Conservation (phyloP, 2,329 filamentous ascomycete species). For the Teratosphaeria nubilosa region DNA sequence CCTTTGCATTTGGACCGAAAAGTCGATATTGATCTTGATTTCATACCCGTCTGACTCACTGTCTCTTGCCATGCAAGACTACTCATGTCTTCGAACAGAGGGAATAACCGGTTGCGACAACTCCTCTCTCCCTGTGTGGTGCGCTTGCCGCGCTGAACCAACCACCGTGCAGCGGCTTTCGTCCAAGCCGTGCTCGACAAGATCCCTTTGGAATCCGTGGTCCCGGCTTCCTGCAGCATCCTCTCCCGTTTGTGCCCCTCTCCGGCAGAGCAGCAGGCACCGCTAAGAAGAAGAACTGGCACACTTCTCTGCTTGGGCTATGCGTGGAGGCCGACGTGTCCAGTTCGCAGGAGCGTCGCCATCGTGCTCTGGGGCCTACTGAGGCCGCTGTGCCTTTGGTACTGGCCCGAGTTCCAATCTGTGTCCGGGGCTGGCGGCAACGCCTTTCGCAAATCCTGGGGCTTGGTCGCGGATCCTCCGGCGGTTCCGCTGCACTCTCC, state of each 20-base stretch:
- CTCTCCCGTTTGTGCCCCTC: background rate
- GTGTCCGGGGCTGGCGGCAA: no score
- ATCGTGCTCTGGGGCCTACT: no score
- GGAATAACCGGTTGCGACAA: background rate
- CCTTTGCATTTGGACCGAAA: background rate
- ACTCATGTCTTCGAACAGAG: background rate
- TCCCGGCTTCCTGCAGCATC: background rate
- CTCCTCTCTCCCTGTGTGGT: background rate
- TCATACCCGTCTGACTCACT: background rate
- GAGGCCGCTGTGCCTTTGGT: no score
- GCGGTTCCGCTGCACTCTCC: no score
- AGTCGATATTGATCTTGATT: background rate
- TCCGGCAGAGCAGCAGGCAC: no score
- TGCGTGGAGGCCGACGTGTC: no score
- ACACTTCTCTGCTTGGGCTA: no score
- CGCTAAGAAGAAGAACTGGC: no score
- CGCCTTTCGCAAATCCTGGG: no score
- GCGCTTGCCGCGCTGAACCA: background rate
- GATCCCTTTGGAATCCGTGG: background rate
- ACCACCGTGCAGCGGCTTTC: background rate
- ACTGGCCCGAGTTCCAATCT: no score
- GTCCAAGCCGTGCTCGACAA: background rate
- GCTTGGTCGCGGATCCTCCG: no score
- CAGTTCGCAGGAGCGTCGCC: no score
- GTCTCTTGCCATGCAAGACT: background rate